A percentile compares a stretch with the other conserved stretches of the same genome.
Conservation (phyloP, 164 flowering plant species). For the Cinnamomum chago region DNA sequence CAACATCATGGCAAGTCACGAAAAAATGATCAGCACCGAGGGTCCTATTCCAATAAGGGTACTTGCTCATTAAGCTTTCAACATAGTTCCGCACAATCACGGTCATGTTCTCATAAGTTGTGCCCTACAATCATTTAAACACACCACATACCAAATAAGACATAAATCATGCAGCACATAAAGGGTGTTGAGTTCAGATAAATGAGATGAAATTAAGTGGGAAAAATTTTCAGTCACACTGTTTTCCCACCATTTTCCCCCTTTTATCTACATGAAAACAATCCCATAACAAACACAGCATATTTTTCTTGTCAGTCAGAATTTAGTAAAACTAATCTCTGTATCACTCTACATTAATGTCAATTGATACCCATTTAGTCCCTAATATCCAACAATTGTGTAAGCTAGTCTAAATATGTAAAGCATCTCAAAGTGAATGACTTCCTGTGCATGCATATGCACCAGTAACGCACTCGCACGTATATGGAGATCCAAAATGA, state of each 20-base stretch:
- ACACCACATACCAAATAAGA: slow-evolving; percentile 4
- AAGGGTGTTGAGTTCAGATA: not conserved
- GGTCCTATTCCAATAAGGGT: slow-evolving; percentile 98
- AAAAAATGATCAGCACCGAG: slow-evolving; percentile 97
- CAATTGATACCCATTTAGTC: not conserved
- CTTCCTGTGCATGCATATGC: too few relatives aligned
- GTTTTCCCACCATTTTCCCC: not conserved
- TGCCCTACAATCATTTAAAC: slow-evolving; percentile 50
- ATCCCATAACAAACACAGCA: not conserved
- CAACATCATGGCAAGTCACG: slow-evolving; percentile 99
- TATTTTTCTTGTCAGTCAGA: not conserved
- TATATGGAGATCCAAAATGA: too few relatives aligned
- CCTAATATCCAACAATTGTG: not conserved
- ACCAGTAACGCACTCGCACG: too few relatives aligned
- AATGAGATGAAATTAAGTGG: not conserved
- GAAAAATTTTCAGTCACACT: not conserved
- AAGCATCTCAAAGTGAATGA: too few relatives aligned
- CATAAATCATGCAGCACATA: not conserved
- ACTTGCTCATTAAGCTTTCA: slow-evolving; percentile 67
- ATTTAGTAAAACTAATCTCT: not conserved
- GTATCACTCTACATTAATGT: not conserved
- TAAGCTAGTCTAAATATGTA: not conserved
- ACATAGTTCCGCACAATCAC: slow-evolving; percentile 75
- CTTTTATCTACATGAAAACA: not conserved
- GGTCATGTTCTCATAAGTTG: slow-evolving; percentile 95